A percentile compares a stretch with the other conserved stretches of the same genome.
These are phyloP conservation scores for Wickerhamomyces subpelliculosus DNA, from an alignment of 805 yeast species.

Conservation along the genomic window DNA sequence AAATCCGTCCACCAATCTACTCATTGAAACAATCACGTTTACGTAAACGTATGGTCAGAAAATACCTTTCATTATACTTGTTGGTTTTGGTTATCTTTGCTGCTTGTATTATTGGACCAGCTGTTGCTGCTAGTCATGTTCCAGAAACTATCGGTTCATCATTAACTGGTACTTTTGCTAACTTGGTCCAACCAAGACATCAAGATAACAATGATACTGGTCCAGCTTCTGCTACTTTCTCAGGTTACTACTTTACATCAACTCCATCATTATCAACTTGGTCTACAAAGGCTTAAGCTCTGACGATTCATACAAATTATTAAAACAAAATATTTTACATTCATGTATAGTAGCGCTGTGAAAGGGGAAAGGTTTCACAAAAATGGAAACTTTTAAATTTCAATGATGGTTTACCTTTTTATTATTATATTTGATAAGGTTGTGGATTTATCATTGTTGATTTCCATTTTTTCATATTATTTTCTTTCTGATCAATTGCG, in stretches of 20 bases:
- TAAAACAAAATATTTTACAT: neutral
- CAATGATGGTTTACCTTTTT: neutral
- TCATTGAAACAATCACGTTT: conserved; percentile 93
- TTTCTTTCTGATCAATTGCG: neutral
- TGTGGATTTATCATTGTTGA: neutral
- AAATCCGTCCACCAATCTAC: conserved; percentile 96
- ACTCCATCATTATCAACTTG: conserved; percentile 49
- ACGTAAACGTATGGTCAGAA: conserved; percentile 95
- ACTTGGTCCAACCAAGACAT: conserved; percentile 87
- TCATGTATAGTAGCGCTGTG: neutral
- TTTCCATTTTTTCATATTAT: neutral
- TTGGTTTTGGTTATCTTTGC: conserved; percentile 61
- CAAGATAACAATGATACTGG: conserved; percentile 82
- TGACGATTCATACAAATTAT: conserved; percentile 1
- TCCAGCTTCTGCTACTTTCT: conserved; percentile 24
- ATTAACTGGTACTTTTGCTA: conserved; percentile 40
- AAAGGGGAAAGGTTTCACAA: neutral
- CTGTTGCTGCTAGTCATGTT: conserved; percentile 64
- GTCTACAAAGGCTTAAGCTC: conserved; percentile 43
- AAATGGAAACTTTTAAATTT: neutral
- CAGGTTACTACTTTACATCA: conserved; percentile 33
- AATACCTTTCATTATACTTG: conserved; percentile 81
- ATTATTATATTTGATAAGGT: neutral
- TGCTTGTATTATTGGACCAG: conserved; percentile 84
- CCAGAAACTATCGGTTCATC: conserved; percentile 24